A percentile compares a stretch with the other conserved stretches of the same genome.
These are phyloP conservation scores for Tremellales sp. DNA, from an alignment of 1,284 basidiomycete genomes.

Conservation along the genomic window DNA sequence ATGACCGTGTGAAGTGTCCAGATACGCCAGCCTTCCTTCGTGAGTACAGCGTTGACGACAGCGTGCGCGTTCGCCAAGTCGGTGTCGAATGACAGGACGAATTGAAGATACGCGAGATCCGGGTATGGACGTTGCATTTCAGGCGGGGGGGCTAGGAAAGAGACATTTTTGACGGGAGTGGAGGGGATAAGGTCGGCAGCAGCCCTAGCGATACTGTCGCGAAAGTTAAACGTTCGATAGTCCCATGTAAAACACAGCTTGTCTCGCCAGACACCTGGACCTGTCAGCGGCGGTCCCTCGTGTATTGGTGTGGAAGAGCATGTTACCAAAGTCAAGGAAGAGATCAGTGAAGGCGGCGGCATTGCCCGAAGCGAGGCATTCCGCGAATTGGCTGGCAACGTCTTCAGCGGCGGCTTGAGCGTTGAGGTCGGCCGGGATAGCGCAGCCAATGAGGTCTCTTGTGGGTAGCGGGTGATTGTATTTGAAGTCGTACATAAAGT, in stretches of 20 bases:
- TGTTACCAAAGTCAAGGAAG: constrained; percentile 27
- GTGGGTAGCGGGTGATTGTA: constrained; percentile 23
- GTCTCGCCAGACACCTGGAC: constrained; percentile 27
- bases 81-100: constrained; percentile 57
- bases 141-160: constrained; percentile 46
- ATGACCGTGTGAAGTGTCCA: constrained; percentile 57
- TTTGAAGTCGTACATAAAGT: constrained; percentile 31
- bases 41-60: constrained; percentile 55
- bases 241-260: constrained; percentile 54
- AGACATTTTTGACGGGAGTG: constrained; percentile 39
- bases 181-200: constrained; percentile 21
- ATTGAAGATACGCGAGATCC: constrained; percentile 58
- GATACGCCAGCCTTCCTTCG: constrained; percentile 54
- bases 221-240: constrained; percentile 59
- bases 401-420: constrained; percentile 5
- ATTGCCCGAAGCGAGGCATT: no score
- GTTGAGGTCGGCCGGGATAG: constrained; percentile 13
- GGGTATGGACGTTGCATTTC: constrained; percentile 52
- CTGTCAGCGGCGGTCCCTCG: background rate
- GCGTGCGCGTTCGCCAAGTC: constrained; percentile 52
- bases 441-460: constrained; percentile 9
- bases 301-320: no score
- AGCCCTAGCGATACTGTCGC: constrained; percentile 41
- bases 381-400: constrained; percentile 2
- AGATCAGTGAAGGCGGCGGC: constrained; percentile 17